Percentiles rank a stretch among this genome's conserved stretches.
phyloP scores from a whole-genome alignment of 495 filamentous ascomycete genomes.

The Penicillium goetzii region DNA sequence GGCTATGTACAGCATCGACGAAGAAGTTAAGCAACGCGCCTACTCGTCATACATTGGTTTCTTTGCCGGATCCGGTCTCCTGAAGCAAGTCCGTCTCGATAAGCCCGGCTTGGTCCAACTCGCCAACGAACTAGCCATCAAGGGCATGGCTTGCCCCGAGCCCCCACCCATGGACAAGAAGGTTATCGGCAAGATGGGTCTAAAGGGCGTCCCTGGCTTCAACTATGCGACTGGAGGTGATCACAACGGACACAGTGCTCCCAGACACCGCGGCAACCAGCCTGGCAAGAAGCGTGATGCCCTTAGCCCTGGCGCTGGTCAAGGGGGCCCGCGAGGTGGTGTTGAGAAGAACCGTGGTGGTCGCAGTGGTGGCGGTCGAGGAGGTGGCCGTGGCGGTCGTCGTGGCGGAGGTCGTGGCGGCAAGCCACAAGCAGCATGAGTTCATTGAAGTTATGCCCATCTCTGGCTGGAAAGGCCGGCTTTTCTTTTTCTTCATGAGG shows the following conservation, averaged over 20 bases:
- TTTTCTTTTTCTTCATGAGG: neutral
- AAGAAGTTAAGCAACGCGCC: conserved; percentile 54
- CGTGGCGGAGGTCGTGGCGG: conserved; percentile 10
- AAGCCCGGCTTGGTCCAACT: conserved; percentile 48
- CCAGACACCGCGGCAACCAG: conserved; percentile 23
- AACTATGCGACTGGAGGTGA: conserved; percentile 38
- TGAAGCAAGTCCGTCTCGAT: conserved; percentile 44
- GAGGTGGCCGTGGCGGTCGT: conserved; percentile 17
- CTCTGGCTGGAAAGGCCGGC: neutral
- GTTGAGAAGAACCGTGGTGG: conserved; percentile 34
- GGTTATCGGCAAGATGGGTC: conserved; percentile 52
- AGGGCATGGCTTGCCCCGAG: conserved; percentile 52
- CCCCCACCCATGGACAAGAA: conserved; percentile 52
- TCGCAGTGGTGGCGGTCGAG: conserved; percentile 24
- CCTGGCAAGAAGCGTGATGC: conserved; percentile 33
- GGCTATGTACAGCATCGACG: conserved; percentile 49
- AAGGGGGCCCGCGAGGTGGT: conserved; percentile 25
- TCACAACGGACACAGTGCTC: conserved; percentile 13
- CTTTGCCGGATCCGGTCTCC: conserved; percentile 46
- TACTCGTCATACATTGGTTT: conserved; percentile 60
- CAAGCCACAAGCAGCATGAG: conserved; percentile 5
- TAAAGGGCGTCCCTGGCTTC: conserved; percentile 53
- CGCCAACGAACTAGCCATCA: conserved; percentile 48
- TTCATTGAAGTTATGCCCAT: neutral
- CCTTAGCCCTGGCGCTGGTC: conserved; percentile 38